A percentile compares a stretch with the other conserved stretches of the same genome.
phyloP scores from a whole-genome alignment of 148 eudicot species.

The Salicornia ramosissima region DNA sequence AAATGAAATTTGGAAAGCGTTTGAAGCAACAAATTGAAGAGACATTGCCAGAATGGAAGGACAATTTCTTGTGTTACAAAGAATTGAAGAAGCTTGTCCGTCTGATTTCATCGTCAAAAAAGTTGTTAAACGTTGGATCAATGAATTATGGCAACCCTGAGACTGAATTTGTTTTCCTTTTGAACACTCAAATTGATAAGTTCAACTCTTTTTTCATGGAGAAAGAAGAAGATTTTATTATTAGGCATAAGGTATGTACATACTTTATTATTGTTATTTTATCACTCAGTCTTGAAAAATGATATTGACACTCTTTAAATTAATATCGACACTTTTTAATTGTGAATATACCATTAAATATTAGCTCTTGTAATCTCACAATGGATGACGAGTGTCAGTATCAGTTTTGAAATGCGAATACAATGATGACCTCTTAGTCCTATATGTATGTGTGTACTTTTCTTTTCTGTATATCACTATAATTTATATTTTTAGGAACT shows the following conservation, averaged over 20 bases:
- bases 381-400: too few relatives aligned
- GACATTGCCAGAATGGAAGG: conserved; percentile 73
- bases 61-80: conserved; percentile 69
- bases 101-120: conserved; percentile 34
- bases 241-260: conserved; percentile 54
- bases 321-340: too few relatives aligned
- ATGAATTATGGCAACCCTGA: conserved; percentile 41
- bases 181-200: conserved; percentile 79
- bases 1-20: conserved; percentile 82
- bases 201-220: conserved; percentile 74
- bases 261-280: neutral
- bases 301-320: too few relatives aligned
- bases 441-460: too few relatives aligned
- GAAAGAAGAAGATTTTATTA: conserved; percentile 75
- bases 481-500: too few relatives aligned
- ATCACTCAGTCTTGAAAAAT: too few relatives aligned
- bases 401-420: too few relatives aligned
- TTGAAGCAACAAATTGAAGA: conserved; percentile 72
- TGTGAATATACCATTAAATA: too few relatives aligned
- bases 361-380: too few relatives aligned
- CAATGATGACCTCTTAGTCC: too few relatives aligned
- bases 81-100: conserved; percentile 70
- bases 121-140: conserved; percentile 19
- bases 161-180: conserved; percentile 52
- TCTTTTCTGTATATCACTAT: too few relatives aligned